Percentiles rank a stretch among this genome's conserved stretches.
These are phyloP conservation scores for Trichoderma breve DNA, from an alignment of 2,329 filamentous ascomycete species.

Conservation along the genomic window DNA sequence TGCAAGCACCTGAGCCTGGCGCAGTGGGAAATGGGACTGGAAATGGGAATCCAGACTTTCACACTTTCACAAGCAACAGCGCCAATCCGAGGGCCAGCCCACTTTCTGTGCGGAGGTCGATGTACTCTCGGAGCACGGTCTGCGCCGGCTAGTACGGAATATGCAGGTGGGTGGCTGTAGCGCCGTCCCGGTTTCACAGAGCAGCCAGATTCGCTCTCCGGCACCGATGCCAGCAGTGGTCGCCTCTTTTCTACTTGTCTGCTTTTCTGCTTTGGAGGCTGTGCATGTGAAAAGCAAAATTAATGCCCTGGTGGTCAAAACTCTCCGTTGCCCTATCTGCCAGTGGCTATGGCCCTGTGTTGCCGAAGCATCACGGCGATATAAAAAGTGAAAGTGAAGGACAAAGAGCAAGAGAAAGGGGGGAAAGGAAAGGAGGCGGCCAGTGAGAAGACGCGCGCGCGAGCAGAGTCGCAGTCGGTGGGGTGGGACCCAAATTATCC, in stretches of 20 bases:
- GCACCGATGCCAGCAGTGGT: neutral
- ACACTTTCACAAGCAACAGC: neutral
- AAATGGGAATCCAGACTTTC: neutral
- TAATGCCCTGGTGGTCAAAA: neutral
- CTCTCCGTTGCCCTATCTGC: neutral
- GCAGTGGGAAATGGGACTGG: neutral
- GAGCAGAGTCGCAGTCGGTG: conserved; percentile 8
- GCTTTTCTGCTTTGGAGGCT: neutral
- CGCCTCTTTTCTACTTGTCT: neutral
- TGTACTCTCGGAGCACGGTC: conserved; percentile 9
- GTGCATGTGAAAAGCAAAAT: neutral
- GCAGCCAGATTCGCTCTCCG: conserved; percentile 1
- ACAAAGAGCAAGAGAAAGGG: neutral
- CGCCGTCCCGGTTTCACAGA: conserved; percentile 13
- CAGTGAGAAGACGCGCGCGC: neutral
- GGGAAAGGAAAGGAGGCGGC: neutral
- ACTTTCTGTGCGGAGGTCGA: conserved; percentile 4
- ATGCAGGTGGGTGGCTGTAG: conserved; percentile 16
- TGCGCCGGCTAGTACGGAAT: conserved; percentile 19
- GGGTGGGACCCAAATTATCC: conserved; percentile 11
- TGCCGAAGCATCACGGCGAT: neutral
- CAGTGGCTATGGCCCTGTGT: neutral
- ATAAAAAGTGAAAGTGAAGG: neutral
- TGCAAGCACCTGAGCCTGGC: neutral
- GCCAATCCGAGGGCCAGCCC: neutral